phyloP scores from a whole-genome alignment of 164 flowering plant genomes.

The Magnolia changhungtana region DNA sequence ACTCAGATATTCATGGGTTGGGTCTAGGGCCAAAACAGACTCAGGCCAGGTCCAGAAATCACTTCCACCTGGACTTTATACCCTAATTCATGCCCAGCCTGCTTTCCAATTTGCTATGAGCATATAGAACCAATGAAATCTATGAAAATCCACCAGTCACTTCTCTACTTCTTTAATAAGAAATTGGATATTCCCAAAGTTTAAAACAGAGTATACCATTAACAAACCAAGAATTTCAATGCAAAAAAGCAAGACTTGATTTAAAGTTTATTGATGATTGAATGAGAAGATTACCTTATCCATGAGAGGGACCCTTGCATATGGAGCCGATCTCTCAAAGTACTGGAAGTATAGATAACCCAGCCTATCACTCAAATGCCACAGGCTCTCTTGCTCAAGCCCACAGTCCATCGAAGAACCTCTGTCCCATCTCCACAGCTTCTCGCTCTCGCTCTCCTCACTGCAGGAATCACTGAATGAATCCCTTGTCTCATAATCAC shows the following conservation, averaged over 20 bases:
- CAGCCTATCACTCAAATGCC: constrained; percentile 59
- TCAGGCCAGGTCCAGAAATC: too few relatives aligned
- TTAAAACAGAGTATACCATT: too few relatives aligned
- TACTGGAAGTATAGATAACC: constrained; percentile 78
- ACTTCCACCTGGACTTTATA: too few relatives aligned
- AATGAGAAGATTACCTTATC: constrained; percentile 63
- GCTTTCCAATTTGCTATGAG: too few relatives aligned
- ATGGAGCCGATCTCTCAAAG: constrained; percentile 82
- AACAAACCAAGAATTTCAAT: neutral
- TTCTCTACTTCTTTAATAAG: too few relatives aligned
- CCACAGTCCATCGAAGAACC: constrained; percentile 65
- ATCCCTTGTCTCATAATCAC: constrained; percentile 37
- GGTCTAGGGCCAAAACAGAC: too few relatives aligned
- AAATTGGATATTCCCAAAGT: too few relatives aligned
- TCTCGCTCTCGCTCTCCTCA: constrained; percentile 81
- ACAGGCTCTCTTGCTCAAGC: constrained; percentile 51
- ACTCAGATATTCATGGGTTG: too few relatives aligned
- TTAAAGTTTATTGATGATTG: neutral
- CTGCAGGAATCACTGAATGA: constrained; percentile 73
- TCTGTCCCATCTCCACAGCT: constrained; percentile 72
- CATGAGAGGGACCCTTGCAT: constrained; percentile 81
- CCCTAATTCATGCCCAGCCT: too few relatives aligned
- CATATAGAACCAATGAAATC: too few relatives aligned
- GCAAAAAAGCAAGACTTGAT: neutral
- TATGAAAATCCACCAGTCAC: too few relatives aligned